Evolutionary conservation across 306 rosid species (phyloP).

Genomic region (Lathyrus aphaca): DNA sequence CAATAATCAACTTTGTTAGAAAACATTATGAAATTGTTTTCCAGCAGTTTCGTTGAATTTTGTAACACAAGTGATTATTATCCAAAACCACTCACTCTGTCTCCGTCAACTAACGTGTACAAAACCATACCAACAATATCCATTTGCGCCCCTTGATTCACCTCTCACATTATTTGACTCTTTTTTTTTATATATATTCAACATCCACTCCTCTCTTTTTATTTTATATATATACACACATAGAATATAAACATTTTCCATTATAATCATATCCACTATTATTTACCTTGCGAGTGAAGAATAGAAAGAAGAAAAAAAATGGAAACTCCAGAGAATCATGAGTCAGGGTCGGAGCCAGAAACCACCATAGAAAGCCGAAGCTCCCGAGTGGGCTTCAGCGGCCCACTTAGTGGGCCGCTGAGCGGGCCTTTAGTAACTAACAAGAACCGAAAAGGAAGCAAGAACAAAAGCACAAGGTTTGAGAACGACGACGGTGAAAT

Average conservation of each 20-base stretch:
- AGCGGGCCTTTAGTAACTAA: slow-evolving; percentile 37
- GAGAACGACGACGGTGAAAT: slow-evolving; percentile 52
- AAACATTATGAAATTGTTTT: background rate
- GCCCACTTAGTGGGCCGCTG: slow-evolving; percentile 55
- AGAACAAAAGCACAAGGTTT: slow-evolving; percentile 58
- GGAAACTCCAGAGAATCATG: slow-evolving; percentile 73
- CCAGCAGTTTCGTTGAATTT: slow-evolving; percentile 8
- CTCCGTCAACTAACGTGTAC: slow-evolving; percentile 43
- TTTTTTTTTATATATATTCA: background rate
- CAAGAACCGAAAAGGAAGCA: slow-evolving; percentile 48
- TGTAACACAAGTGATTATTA: background rate
- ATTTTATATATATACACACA: background rate
- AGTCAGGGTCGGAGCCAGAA: slow-evolving; percentile 66
- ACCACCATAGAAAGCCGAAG: slow-evolving; percentile 56
- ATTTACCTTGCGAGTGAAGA: slow-evolving; percentile 4
- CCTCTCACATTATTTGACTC: slow-evolving; percentile 36
- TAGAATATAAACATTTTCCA: background rate
- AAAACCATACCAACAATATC: slow-evolving; percentile 35
- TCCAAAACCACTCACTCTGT: slow-evolving; percentile 39
- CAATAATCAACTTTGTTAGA: background rate
- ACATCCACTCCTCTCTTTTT: background rate
- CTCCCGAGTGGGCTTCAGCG: slow-evolving; percentile 56
- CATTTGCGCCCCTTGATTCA: slow-evolving; percentile 67
- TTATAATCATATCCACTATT: background rate
- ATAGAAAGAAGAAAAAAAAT: background rate